A percentile compares a stretch with the other conserved stretches of the same genome.
Evolutionary conservation across 169 alveolate species (phyloP).

Genomic region (Amoebophrya sp.): DNA sequence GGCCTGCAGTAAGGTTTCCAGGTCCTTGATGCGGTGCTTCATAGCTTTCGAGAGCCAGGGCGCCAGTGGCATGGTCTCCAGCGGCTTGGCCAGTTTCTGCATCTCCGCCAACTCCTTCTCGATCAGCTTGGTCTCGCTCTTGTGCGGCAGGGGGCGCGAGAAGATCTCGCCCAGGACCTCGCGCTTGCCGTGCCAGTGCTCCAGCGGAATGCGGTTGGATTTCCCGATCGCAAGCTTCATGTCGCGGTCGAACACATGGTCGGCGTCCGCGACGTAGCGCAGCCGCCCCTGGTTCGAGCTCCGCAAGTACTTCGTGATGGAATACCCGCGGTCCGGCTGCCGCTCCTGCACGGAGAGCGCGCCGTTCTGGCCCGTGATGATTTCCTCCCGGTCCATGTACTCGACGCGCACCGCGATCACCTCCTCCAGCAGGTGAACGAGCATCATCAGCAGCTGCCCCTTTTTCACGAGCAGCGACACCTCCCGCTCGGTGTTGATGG

Average conservation of each 20-base stretch:
- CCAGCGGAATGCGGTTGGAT: neutral
- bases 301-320: neutral
- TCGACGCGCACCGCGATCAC: neutral
- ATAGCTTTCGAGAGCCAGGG: neutral
- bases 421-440: neutral
- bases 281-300: neutral
- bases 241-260: no score
- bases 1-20: neutral
- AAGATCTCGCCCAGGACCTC: neutral
- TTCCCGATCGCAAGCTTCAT: no score
- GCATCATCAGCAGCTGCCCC: constrained; percentile 22
- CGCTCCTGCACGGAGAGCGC: neutral
- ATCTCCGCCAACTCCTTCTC: neutral
- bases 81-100: no score
- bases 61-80: neutral
- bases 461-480: neutral
- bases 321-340: neutral
- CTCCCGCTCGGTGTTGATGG: neutral
- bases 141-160: neutral
- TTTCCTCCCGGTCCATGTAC: neutral
- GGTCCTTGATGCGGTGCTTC: neutral
- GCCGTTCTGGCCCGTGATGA: neutral
- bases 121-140: neutral
- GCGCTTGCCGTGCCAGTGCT: neutral
- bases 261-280: neutral